Evolutionary conservation across 768 basidiomycete species (phyloP).

Genomic region (Suillus cothurnatus): DNA sequence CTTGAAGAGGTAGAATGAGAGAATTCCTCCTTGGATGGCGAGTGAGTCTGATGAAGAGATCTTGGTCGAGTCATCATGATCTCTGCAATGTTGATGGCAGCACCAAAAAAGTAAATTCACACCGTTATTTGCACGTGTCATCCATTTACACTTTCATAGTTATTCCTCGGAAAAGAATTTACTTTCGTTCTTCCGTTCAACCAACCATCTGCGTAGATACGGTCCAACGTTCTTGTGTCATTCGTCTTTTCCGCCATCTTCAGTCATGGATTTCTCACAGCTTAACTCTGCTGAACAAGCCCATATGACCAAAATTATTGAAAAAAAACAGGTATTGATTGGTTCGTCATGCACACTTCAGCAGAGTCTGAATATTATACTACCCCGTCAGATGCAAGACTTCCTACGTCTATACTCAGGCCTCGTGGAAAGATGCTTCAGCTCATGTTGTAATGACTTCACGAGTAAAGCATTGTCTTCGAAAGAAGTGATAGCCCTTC

Average conservation of each 20-base stretch:
- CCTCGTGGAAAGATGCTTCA: constrained; percentile 96
- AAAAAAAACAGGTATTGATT: constrained; percentile 88
- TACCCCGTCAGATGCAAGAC: constrained; percentile 85
- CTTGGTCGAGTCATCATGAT: constrained; percentile 11
- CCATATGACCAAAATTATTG: constrained; percentile 93
- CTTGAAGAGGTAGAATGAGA: constrained; percentile 5
- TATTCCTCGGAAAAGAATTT: constrained; percentile 8
- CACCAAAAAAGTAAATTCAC: constrained; percentile 8
- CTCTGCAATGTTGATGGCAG: not conserved
- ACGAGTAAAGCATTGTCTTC: constrained; percentile 91
- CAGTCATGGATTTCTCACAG: constrained; percentile 85
- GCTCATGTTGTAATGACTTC: constrained; percentile 93
- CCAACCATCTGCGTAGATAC: constrained; percentile 7
- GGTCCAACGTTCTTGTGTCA: constrained; percentile 12
- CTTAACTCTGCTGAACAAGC: constrained; percentile 92
- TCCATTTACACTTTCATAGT: not conserved
- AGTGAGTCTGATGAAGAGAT: constrained; percentile 10
- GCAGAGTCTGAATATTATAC: constrained; percentile 11
- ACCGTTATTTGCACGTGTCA: constrained; percentile 8
- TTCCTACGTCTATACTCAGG: constrained; percentile 94
- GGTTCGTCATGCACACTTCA: not conserved
- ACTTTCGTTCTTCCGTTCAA: constrained; percentile 14
- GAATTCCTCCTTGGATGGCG: constrained; percentile 5
- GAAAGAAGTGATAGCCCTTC: constrained; percentile 70
- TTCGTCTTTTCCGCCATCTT: constrained; percentile 5